Percentiles rank a stretch among this genome's conserved stretches.
phyloP scores from a whole-genome alignment of 495 filamentous ascomycete genomes.

The Penicillium silybi region DNA sequence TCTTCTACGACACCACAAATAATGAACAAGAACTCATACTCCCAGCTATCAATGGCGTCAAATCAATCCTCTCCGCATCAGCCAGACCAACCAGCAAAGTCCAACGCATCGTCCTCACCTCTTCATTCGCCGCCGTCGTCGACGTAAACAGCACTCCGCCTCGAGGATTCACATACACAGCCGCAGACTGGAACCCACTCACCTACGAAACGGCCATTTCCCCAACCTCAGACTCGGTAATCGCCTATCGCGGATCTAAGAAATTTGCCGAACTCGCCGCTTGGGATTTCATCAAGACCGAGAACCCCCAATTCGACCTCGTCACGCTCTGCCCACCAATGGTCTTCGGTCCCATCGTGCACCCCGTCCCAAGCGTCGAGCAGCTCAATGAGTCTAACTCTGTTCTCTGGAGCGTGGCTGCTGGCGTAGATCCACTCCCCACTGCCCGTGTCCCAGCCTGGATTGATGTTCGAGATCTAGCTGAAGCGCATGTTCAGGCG shows the following conservation, averaged over 20 bases:
- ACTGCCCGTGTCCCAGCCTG: conserved; percentile 32
- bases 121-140: conserved; percentile 68
- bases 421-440: conserved; percentile 25
- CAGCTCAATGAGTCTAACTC: conserved; percentile 39
- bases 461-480: conserved; percentile 46
- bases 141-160: conserved; percentile 35
- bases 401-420: conserved; percentile 32
- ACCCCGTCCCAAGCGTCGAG: conserved; percentile 26
- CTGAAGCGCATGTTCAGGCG: conserved; percentile 39
- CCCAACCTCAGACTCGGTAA: conserved; percentile 28
- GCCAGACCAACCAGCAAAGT: conserved; percentile 54
- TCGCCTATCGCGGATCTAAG: conserved; percentile 61
- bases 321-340: conserved; percentile 58
- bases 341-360: conserved; percentile 43
- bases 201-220: conserved; percentile 54
- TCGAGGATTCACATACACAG: conserved; percentile 52
- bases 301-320: conserved; percentile 65
- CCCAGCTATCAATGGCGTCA: conserved; percentile 58
- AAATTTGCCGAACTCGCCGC: conserved; percentile 52
- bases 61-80: conserved; percentile 24
- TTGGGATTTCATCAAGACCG: conserved; percentile 56
- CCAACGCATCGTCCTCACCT: conserved; percentile 68
- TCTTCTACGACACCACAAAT: conserved; percentile 41
- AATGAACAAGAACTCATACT: conserved; percentile 66
- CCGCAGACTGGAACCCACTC: conserved; percentile 72